Percentiles rank a stretch among this genome's conserved stretches.
phyloP scores from a whole-genome alignment of 495 filamentous ascomycete species.

The Achaetomiella virescens region DNA sequence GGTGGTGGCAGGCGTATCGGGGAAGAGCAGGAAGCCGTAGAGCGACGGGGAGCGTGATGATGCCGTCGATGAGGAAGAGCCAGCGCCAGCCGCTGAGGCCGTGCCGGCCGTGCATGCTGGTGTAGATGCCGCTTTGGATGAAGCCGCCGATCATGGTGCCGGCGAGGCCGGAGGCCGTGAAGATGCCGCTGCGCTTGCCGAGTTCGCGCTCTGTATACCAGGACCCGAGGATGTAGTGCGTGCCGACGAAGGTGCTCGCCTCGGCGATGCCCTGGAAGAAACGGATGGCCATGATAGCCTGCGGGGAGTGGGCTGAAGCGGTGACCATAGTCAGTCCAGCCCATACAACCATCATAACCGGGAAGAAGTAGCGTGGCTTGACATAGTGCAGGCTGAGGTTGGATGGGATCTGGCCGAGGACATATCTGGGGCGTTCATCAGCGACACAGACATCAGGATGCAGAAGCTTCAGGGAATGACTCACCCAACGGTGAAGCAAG shows the following conservation, averaged over 20 bases:
- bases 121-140: slow-evolving; percentile 56
- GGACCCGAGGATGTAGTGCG: slow-evolving; percentile 58
- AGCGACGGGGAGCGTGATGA: slow-evolving; percentile 55
- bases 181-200: slow-evolving; percentile 54
- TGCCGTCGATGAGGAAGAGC: slow-evolving; percentile 55
- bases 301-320: slow-evolving; percentile 42
- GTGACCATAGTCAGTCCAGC: slow-evolving; percentile 55
- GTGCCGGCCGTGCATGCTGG: slow-evolving; percentile 40
- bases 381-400: slow-evolving; percentile 56
- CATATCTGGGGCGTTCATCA: slow-evolving; percentile 38
- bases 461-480: not conserved
- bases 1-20: slow-evolving; percentile 53
- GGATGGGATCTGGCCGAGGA: slow-evolving; percentile 55
- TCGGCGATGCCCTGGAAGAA: slow-evolving; percentile 64
- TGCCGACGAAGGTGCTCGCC: slow-evolving; percentile 55
- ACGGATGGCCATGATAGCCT: slow-evolving; percentile 58
- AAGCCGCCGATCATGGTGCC: slow-evolving; percentile 49
- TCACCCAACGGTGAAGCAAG: slow-evolving; percentile 38
- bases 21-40: slow-evolving; percentile 54
- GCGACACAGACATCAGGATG: slow-evolving; percentile 7
- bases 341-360: slow-evolving; percentile 56
- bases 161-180: slow-evolving; percentile 47
- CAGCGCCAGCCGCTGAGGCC: slow-evolving; percentile 60
- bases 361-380: slow-evolving; percentile 55
- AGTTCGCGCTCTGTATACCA: slow-evolving; percentile 64